Evolutionary conservation across 1,284 basidiomycete species (phyloP).

Genomic region (Melanopsichium pennsylvanicum): DNA sequence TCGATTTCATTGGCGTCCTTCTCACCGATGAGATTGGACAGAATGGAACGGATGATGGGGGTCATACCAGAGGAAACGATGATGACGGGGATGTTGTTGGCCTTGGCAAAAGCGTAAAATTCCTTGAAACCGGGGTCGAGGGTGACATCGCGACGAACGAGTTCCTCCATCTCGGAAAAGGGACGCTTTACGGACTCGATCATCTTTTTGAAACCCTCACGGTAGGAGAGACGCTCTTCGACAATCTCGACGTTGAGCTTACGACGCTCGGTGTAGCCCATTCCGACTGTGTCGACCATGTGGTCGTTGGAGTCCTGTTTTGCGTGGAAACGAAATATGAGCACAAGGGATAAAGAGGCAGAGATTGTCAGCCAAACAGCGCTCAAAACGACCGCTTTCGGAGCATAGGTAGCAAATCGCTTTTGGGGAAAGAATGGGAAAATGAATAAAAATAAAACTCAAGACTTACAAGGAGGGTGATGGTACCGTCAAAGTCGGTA

Average conservation of each 20-base stretch:
- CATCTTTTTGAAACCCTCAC: constrained; percentile 64
- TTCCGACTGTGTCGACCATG: constrained; percentile 65
- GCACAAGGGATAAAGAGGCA: background rate
- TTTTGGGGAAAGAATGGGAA: background rate
- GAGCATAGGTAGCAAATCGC: background rate
- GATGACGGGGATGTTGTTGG: constrained; percentile 63
- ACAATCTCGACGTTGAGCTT: constrained; percentile 65
- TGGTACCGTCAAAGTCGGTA: constrained; percentile 64
- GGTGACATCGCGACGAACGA: constrained; percentile 60
- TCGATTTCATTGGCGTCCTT: constrained; percentile 64
- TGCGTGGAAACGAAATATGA: too few relatives aligned
- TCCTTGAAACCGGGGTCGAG: constrained; percentile 66
- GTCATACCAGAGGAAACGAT: constrained; percentile 65
- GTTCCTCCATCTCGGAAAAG: constrained; percentile 62
- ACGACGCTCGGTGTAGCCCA: constrained; percentile 65
- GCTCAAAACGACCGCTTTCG: too few relatives aligned
- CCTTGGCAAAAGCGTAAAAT: constrained; percentile 63
- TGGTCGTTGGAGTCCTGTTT: constrained; percentile 63
- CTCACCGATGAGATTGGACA: constrained; percentile 64
- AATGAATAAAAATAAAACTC: too few relatives aligned
- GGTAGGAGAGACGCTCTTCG: constrained; percentile 60
- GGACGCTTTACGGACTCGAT: constrained; percentile 61
- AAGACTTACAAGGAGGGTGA: constrained; percentile 52
- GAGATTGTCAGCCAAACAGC: background rate
- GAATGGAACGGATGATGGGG: constrained; percentile 63